Percentiles rank a stretch among this genome's conserved stretches.
phyloP scores from a whole-genome alignment of 441 rosid species.

The Codiaeum variegatum region DNA sequence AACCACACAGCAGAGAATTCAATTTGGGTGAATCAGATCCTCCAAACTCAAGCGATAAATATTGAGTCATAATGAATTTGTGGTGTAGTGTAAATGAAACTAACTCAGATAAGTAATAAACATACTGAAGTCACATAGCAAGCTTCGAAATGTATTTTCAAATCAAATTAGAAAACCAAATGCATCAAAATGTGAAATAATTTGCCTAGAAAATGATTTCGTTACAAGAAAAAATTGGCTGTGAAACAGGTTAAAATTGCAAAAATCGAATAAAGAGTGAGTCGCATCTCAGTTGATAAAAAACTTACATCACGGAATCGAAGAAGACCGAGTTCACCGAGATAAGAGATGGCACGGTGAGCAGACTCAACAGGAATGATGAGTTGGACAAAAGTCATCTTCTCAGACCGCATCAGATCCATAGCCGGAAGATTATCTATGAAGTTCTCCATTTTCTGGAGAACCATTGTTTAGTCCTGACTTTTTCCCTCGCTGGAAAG shows the following conservation, averaged over 20 bases:
- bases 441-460: conserved; percentile 47
- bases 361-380: conserved; percentile 93
- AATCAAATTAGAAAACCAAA: neutral
- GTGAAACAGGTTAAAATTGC: neutral
- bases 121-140: neutral
- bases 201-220: neutral
- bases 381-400: conserved; percentile 89
- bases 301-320: conserved; percentile 89
- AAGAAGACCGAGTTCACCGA: conserved; percentile 90
- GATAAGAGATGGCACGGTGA: conserved; percentile 84
- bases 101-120: neutral
- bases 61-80: neutral
- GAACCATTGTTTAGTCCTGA: conserved; percentile 5
- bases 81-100: neutral
- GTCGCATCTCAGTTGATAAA: conserved; percentile 13
- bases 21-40: neutral
- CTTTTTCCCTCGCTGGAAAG: conserved; percentile 24
- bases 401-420: conserved; percentile 99
- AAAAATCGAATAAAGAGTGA: neutral
- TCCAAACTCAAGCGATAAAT: neutral
- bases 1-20: neutral
- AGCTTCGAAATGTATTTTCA: neutral
- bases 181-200: neutral
- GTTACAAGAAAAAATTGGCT: neutral
- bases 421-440: conserved; percentile 70